Evolutionary conservation across 2,329 filamentous ascomycete species (phyloP).

Genomic region (Cryphonectria parasitica): DNA sequence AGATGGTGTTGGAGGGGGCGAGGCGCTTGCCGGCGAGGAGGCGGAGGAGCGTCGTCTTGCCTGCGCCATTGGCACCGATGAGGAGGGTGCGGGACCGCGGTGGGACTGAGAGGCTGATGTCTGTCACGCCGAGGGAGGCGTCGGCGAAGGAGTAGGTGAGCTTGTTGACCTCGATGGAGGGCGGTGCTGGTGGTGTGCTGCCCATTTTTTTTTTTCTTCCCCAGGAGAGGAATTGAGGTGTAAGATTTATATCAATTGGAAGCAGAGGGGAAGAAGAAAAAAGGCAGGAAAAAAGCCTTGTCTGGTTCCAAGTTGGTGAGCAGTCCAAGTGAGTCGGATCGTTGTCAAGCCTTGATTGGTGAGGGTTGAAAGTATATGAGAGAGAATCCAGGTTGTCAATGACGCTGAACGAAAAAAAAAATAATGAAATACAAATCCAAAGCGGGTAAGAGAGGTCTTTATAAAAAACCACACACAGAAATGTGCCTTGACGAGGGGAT

Average conservation of each 20-base stretch:
- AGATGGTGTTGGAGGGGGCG: constrained; percentile 74
- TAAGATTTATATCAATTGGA: background rate
- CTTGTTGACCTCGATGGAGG: constrained; percentile 72
- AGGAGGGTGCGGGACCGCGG: constrained; percentile 84
- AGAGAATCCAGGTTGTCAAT: too few species aligned
- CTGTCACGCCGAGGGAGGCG: constrained; percentile 74
- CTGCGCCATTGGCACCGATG: constrained; percentile 95
- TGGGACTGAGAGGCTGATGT: constrained; percentile 78
- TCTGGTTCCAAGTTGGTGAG: too few species aligned
- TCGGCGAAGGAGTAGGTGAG: constrained; percentile 91
- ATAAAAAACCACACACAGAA: too few species aligned
- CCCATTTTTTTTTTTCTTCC: constrained; percentile 13
- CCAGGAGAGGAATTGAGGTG: constrained; percentile 4
- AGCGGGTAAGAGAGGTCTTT: too few species aligned
- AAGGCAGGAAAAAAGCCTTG: too few species aligned
- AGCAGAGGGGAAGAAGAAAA: too few species aligned
- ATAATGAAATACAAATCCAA: too few species aligned
- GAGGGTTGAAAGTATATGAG: background rate
- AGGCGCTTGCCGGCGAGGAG: constrained; percentile 95
- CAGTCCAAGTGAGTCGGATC: too few species aligned
- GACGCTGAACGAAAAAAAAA: too few species aligned
- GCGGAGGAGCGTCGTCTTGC: constrained; percentile 94
- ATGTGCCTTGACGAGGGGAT: too few species aligned
- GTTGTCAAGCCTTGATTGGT: background rate
- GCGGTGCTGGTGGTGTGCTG: constrained; percentile 41